Conservation (phyloP, 805 yeast species). For the Cyberlindnera mycetangii region DNA sequence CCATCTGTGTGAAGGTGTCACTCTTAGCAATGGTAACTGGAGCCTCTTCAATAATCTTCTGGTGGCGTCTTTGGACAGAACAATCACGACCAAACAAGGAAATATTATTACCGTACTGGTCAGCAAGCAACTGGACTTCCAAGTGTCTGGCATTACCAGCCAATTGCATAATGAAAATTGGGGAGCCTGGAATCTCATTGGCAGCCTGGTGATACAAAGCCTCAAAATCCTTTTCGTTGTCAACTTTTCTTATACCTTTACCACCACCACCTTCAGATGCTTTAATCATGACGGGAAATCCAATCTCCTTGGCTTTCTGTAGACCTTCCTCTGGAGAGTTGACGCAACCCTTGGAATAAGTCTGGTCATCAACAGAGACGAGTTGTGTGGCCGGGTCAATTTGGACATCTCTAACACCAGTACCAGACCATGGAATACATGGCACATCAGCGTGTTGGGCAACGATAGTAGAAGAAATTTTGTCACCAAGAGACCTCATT, state of each 20-base stretch:
- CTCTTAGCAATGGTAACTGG: slow-evolving; percentile 93
- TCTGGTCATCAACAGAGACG: slow-evolving; percentile 83
- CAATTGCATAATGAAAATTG: slow-evolving; percentile 94
- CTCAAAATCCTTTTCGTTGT: slow-evolving; percentile 71
- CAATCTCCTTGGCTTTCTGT: slow-evolving; percentile 77
- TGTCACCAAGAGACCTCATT: slow-evolving; percentile 99
- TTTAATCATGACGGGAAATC: slow-evolving; percentile 98
- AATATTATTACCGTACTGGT: slow-evolving; percentile 96
- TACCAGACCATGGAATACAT: slow-evolving; percentile 99
- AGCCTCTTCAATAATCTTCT: slow-evolving; percentile 98
- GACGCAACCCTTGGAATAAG: slow-evolving; percentile 88
- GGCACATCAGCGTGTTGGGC: slow-evolving; percentile 99
- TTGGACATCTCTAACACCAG: slow-evolving; percentile 84
- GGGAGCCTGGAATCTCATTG: slow-evolving; percentile 98
- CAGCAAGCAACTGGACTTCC: slow-evolving; percentile 97
- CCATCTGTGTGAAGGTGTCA: slow-evolving; percentile 88
- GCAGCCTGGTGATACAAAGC: slow-evolving; percentile 89
- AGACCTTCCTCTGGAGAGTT: slow-evolving; percentile 85
- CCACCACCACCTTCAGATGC: slow-evolving; percentile 99
- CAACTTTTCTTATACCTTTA: slow-evolving; percentile 98
- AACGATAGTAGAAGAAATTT: slow-evolving; percentile 95
- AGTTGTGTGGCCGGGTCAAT: slow-evolving; percentile 68
- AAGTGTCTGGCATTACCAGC: slow-evolving; percentile 98
- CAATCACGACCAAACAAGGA: slow-evolving; percentile 98
- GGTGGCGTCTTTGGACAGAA: slow-evolving; percentile 99